Percentiles rank a stretch among this genome's conserved stretches.
phyloP scores from a whole-genome alignment of 768 basidiomycete genomes.

The Leccinum disarticulatum region DNA sequence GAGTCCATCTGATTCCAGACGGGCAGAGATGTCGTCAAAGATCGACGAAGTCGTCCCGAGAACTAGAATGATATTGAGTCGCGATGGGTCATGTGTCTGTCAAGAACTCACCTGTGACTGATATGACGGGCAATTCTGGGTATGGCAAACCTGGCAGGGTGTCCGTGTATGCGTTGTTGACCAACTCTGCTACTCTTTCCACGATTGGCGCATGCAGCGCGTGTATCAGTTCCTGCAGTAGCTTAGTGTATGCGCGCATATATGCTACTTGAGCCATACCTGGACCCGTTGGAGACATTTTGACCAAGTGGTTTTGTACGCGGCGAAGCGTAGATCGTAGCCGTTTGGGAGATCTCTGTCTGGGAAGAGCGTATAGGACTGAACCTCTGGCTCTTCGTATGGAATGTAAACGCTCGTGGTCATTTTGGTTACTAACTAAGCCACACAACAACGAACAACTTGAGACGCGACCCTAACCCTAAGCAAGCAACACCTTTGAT shows the following conservation, averaged over 20 bases:
- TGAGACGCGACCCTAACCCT: neutral
- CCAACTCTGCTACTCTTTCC: slow-evolving; percentile 41
- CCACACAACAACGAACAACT: neutral
- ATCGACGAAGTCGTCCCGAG: slow-evolving; percentile 47
- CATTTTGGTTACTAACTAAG: slow-evolving; percentile 15
- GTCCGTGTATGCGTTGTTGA: slow-evolving; percentile 45
- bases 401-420: slow-evolving; percentile 32
- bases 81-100: neutral
- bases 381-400: slow-evolving; percentile 16
- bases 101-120: slow-evolving; percentile 48
- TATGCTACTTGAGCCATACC: slow-evolving; percentile 36
- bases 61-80: slow-evolving; percentile 31
- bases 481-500: slow-evolving; percentile 32
- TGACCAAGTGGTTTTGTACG: slow-evolving; percentile 58
- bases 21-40: slow-evolving; percentile 42
- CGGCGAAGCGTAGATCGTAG: slow-evolving; percentile 44
- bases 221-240: slow-evolving; percentile 43
- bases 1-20: slow-evolving; percentile 34
- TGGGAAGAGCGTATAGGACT: slow-evolving; percentile 28
- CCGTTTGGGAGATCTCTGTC: slow-evolving; percentile 33
- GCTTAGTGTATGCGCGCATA: slow-evolving; percentile 1
- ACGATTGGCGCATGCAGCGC: slow-evolving; percentile 51
- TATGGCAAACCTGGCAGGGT: slow-evolving; percentile 56
- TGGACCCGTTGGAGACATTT: slow-evolving; percentile 57
- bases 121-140: slow-evolving; percentile 58